A percentile compares a stretch with the other conserved stretches of the same genome.
phyloP scores from a whole-genome alignment of 2,329 filamentous ascomycete species.

The Aspergillus calidoustus region DNA sequence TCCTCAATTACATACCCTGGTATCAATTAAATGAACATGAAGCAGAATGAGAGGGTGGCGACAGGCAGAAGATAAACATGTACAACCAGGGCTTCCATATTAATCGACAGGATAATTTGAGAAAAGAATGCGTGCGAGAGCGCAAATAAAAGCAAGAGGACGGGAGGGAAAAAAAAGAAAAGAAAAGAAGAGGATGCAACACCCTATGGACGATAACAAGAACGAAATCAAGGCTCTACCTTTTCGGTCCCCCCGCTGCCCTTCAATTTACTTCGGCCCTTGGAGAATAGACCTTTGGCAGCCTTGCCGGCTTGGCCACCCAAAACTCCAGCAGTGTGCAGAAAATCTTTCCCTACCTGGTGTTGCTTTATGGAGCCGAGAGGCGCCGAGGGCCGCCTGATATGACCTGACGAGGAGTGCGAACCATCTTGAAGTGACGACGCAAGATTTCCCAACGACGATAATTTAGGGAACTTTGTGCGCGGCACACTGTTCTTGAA shows the following conservation, averaged over 20 bases:
- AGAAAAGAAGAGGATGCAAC: constrained; percentile 7
- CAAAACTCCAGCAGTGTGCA: constrained; percentile 77
- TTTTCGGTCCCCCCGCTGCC: constrained; percentile 72
- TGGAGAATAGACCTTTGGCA: constrained; percentile 87
- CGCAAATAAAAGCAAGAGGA: constrained; percentile 16
- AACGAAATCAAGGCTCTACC: constrained; percentile 75
- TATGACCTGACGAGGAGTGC: constrained; percentile 39
- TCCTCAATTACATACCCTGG: constrained; percentile 33
- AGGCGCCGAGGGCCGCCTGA: constrained; percentile 41
- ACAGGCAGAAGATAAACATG: background rate
- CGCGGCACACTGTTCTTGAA: constrained; percentile 38
- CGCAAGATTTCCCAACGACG: constrained; percentile 36
- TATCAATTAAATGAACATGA: constrained; percentile 29
- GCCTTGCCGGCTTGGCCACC: constrained; percentile 74
- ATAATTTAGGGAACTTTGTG: constrained; percentile 48
- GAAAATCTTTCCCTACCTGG: constrained; percentile 81
- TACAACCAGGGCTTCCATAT: constrained; percentile 5
- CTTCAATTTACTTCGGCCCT: constrained; percentile 82
- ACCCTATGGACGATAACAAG: constrained; percentile 28
- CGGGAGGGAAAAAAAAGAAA: constrained; percentile 22
- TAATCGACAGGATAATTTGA: constrained; percentile 5
- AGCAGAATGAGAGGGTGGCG: constrained; percentile 8
- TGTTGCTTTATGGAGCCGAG: constrained; percentile 55
- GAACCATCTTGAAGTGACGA: constrained; percentile 36
- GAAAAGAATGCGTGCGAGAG: background rate